Conservation (phyloP, 2,329 filamentous ascomycete genomes). For the Rhytidhysteron rufulum region DNA sequence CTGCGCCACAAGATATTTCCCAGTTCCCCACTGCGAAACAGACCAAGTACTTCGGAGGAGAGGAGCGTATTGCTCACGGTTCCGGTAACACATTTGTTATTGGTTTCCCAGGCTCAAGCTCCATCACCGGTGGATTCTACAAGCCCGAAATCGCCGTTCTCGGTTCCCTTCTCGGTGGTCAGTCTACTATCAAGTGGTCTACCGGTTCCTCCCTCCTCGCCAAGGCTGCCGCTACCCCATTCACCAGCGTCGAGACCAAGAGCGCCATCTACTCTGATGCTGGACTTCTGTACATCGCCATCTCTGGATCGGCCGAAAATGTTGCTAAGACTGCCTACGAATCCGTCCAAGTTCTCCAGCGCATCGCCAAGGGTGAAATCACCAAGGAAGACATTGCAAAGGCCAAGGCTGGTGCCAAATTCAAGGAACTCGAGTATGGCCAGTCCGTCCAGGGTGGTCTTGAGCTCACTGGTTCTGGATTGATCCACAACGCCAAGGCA, state of each 20-base stretch:
- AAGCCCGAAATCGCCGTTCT: slow-evolving; percentile 90
- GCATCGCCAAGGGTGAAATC: slow-evolving; percentile 70
- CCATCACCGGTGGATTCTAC: slow-evolving; percentile 66
- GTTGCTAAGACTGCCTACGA: slow-evolving; percentile 72
- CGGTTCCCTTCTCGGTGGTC: slow-evolving; percentile 80
- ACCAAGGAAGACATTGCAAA: slow-evolving; percentile 85
- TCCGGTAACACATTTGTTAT: slow-evolving; percentile 81
- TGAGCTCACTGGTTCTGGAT: slow-evolving; percentile 77
- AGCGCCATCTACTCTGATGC: slow-evolving; percentile 91
- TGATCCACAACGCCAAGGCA: slow-evolving; percentile 76
- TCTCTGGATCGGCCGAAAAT: slow-evolving; percentile 69
- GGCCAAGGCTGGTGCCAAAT: slow-evolving; percentile 90
- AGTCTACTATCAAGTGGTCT: slow-evolving; percentile 93
- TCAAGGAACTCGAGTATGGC: slow-evolving; percentile 77
- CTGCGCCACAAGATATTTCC: slow-evolving; percentile 57
- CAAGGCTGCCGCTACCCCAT: slow-evolving; percentile 66
- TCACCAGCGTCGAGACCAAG: slow-evolving; percentile 66
- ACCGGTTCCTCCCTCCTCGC: slow-evolving; percentile 86
- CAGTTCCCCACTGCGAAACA: slow-evolving; percentile 56
- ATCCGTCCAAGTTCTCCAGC: slow-evolving; percentile 77
- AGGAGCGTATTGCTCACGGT: slow-evolving; percentile 79
- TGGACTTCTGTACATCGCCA: slow-evolving; percentile 79
- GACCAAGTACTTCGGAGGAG: slow-evolving; percentile 89
- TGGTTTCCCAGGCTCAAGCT: slow-evolving; percentile 87
- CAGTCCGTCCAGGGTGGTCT: slow-evolving; percentile 75